These are phyloP conservation scores for Colletotrichum abscissum DNA, from an alignment of 2,329 filamentous ascomycete genomes.

Conservation along the genomic window DNA sequence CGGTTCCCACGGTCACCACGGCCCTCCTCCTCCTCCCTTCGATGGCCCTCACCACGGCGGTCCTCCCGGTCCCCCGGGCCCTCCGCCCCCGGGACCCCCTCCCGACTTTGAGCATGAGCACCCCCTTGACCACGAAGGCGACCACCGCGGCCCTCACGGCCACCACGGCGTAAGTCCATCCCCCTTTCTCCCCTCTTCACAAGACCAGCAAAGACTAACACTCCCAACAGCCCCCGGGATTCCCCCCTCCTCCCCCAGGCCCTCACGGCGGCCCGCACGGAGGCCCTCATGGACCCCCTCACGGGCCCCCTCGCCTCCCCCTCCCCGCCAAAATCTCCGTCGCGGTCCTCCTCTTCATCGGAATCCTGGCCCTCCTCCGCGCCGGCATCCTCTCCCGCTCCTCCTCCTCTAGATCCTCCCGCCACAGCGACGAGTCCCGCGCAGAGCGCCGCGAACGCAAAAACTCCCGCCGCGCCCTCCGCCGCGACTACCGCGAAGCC, in stretches of 20 bases:
- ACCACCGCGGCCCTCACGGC: constrained; percentile 14
- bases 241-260: constrained; percentile 8
- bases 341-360: constrained; percentile 40
- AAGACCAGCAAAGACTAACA: no score
- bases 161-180: constrained; percentile 10
- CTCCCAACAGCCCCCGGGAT: background rate
- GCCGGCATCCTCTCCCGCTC: constrained; percentile 33
- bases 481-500: constrained; percentile 39
- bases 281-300: background rate
- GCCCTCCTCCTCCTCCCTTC: constrained; percentile 25
- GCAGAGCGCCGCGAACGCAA: constrained; percentile 29
- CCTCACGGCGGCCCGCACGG: background rate
- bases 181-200: background rate
- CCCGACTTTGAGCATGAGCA: constrained; percentile 10
- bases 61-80: constrained; percentile 10
- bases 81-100: background rate
- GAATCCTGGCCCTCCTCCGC: constrained; percentile 39
- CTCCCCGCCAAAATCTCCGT: constrained; percentile 40
- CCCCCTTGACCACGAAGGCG: constrained; percentile 1
- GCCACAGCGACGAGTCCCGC: background rate
- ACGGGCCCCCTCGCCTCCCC: constrained; percentile 28
- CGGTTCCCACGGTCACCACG: constrained; percentile 38
- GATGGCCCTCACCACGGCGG: background rate
- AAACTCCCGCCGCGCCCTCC: constrained; percentile 37
- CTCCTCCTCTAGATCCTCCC: constrained; percentile 7